Evolutionary conservation across 2,329 filamentous ascomycete species (phyloP).

Genomic region (Epicoccum nigrum): DNA sequence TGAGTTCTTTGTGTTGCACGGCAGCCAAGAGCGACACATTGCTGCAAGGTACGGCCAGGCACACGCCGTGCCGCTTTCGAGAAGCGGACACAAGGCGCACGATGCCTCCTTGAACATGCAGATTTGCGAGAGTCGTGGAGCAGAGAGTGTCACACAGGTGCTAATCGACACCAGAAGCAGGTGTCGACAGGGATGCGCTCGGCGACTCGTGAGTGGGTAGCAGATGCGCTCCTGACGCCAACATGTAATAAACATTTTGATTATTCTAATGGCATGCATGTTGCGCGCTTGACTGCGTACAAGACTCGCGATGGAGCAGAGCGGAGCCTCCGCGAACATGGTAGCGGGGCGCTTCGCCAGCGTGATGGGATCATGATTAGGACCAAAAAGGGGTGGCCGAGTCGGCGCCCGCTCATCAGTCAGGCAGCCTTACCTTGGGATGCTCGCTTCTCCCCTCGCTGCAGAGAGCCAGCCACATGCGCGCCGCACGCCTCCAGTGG

Average conservation of each 20-base stretch:
- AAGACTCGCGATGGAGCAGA: constrained; percentile 19
- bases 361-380: constrained; percentile 15
- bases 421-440: constrained; percentile 20
- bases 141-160: constrained; percentile 32
- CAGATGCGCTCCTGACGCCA: too few species aligned
- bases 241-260: too few species aligned
- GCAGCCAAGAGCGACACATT: constrained; percentile 28
- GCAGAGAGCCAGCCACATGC: background rate
- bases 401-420: constrained; percentile 26
- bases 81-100: constrained; percentile 37
- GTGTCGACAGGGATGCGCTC: constrained; percentile 25
- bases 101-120: constrained; percentile 42
- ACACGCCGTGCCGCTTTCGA: constrained; percentile 32
- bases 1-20: constrained; percentile 37
- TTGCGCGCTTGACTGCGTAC: constrained; percentile 13
- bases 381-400: constrained; percentile 30
- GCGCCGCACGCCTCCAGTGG: background rate
- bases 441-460: constrained; percentile 3
- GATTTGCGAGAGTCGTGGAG: constrained; percentile 33
- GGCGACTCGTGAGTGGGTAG: constrained; percentile 29
- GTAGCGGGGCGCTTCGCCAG: constrained; percentile 31
- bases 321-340: constrained; percentile 25
- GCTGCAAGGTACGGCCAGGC: constrained; percentile 46
- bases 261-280: constrained; percentile 22
- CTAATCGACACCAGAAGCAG: constrained; percentile 27